Evolutionary conservation across 106 monocot genomes (phyloP).

Genomic region (Gastrodia elata): DNA sequence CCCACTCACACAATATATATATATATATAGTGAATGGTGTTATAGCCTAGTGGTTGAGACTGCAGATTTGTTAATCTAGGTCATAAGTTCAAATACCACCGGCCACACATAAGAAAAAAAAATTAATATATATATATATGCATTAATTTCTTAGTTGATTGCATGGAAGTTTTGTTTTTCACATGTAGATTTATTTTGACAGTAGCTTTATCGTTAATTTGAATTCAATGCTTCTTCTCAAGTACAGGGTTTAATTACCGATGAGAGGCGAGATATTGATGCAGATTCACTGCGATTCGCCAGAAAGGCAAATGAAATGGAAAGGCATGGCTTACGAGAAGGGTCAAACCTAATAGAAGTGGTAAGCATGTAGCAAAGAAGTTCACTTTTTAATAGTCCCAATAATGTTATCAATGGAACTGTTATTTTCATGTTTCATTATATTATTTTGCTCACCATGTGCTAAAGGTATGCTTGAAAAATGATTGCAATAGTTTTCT

Average conservation of each 20-base stretch:
- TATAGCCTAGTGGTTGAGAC: too few relatives aligned
- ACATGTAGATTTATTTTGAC: background rate
- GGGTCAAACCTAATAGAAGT: slow-evolving; percentile 86
- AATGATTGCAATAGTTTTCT: slow-evolving; percentile 4
- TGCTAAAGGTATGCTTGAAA: background rate
- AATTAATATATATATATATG: background rate
- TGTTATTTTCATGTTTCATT: background rate
- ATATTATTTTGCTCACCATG: background rate
- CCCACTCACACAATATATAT: too few relatives aligned
- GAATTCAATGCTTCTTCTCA: background rate
- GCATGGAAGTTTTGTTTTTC: background rate
- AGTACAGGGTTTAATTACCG: slow-evolving; percentile 79
- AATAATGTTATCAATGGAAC: background rate
- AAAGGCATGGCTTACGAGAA: slow-evolving; percentile 66
- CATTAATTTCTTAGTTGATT: background rate
- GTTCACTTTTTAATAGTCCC: background rate
- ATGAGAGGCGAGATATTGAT: slow-evolving; percentile 61
- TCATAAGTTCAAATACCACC: too few relatives aligned
- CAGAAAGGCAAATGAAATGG: slow-evolving; percentile 58
- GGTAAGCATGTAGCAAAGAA: slow-evolving; percentile 32
- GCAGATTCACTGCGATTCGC: slow-evolving; percentile 73
- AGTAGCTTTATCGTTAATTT: background rate
- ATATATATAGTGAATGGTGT: too few relatives aligned
- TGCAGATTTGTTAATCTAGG: too few relatives aligned
- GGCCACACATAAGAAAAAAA: too few relatives aligned